Conservation (phyloP, 2,329 filamentous ascomycete genomes). For the Xylaria sp. region DNA sequence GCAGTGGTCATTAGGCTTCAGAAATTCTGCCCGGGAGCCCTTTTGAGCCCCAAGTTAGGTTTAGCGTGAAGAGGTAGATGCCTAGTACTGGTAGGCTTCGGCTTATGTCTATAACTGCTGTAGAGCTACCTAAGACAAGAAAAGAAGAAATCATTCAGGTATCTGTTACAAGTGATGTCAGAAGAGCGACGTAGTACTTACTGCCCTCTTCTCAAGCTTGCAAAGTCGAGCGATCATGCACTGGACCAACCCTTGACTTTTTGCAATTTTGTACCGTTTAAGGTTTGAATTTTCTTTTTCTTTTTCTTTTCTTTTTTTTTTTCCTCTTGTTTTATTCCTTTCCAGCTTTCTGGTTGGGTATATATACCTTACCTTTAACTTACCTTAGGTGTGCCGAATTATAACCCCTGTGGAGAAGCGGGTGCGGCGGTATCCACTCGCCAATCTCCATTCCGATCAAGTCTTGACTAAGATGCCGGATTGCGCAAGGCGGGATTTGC, state of each 20-base stretch:
- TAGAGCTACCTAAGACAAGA: not conserved
- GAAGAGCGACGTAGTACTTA: not conserved
- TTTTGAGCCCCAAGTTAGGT: slow-evolving; percentile 17
- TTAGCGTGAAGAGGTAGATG: slow-evolving; percentile 13
- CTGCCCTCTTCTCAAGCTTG: too few species aligned
- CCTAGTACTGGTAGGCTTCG: not conserved
- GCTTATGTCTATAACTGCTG: not conserved
- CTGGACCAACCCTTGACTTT: too few species aligned
- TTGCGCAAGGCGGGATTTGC: not conserved
- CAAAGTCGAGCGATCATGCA: not conserved
- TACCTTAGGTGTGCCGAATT: not conserved
- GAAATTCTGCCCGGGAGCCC: slow-evolving; percentile 37
- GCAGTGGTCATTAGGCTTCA: not conserved
- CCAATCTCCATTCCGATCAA: slow-evolving; percentile 1
- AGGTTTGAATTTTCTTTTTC: too few species aligned
- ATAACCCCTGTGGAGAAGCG: slow-evolving; percentile 2
- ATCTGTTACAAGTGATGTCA: not conserved
- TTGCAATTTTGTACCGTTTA: too few species aligned
- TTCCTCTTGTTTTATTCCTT: too few species aligned
- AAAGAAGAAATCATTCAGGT: not conserved
- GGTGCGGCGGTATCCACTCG: slow-evolving; percentile 18
- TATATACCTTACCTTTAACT: too few species aligned
- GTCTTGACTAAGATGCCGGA: slow-evolving; percentile 14
- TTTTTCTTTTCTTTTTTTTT: too few species aligned
- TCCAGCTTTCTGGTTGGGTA: too few species aligned